Conservation (phyloP, 768 basidiomycete species). For the Galerina marginata region DNA sequence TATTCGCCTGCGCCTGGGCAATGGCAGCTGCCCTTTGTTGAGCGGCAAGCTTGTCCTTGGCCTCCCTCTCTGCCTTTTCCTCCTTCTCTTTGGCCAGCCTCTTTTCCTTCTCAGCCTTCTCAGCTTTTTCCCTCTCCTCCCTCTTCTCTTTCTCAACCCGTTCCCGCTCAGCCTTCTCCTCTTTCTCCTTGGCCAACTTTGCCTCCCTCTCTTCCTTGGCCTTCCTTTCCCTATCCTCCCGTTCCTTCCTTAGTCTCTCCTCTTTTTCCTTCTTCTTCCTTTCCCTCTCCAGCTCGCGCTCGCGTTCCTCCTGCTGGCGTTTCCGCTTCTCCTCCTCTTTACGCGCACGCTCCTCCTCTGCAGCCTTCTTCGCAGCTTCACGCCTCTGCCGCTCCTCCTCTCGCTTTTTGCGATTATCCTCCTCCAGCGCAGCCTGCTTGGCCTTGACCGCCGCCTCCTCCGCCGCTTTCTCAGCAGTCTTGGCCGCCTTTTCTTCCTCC, state of each 20-base stretch:
- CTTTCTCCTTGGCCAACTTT: constrained; percentile 66
- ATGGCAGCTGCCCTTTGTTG: constrained; percentile 55
- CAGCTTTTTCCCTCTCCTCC: constrained; percentile 46
- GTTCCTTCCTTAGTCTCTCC: constrained; percentile 72
- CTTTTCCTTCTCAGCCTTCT: constrained; percentile 47
- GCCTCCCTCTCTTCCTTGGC: constrained; percentile 74
- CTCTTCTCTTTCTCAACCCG: constrained; percentile 48
- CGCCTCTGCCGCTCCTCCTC: constrained; percentile 88
- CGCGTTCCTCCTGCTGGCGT: constrained; percentile 79
- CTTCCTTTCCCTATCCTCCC: constrained; percentile 72
- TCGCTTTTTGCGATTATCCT: constrained; percentile 77
- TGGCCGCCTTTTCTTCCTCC: constrained; percentile 86
- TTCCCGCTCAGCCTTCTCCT: constrained; percentile 56
- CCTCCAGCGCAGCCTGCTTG: constrained; percentile 78
- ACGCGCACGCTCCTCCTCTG: constrained; percentile 81
- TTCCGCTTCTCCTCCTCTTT: constrained; percentile 86
- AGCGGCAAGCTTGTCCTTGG: constrained; percentile 36
- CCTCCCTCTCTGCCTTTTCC: constrained; percentile 36
- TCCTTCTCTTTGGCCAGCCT: constrained; percentile 36
- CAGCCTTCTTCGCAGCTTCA: constrained; percentile 75
- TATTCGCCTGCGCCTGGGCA: constrained; percentile 27
- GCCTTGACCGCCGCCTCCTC: constrained; percentile 83
- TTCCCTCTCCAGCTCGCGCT: constrained; percentile 78
- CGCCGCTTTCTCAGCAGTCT: constrained; percentile 85
- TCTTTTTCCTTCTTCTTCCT: constrained; percentile 78